A percentile compares a stretch with the other conserved stretches of the same genome.
Evolutionary conservation across 345 rosid genomes (phyloP).

Genomic region (Brassica rapa): DNA sequence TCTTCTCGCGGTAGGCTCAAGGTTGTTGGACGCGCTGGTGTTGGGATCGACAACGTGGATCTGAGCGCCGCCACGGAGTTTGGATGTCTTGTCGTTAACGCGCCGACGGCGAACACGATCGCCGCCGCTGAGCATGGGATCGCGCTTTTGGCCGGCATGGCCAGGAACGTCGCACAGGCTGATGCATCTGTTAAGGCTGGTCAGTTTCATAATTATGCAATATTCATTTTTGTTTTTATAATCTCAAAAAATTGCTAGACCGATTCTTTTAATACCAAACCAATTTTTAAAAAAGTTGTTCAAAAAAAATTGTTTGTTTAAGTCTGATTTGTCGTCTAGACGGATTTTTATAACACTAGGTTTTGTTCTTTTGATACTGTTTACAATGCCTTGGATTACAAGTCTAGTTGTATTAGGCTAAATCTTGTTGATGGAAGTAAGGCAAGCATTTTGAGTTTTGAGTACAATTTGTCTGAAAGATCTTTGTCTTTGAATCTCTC

Average conservation of each 20-base stretch:
- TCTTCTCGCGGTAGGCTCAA: slow-evolving; percentile 67
- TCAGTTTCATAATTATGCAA: slow-evolving; percentile 30
- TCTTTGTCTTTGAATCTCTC: not conserved
- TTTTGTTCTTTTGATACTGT: not conserved
- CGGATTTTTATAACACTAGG: not conserved
- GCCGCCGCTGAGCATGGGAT: slow-evolving; percentile 92
- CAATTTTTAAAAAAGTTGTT: no score
- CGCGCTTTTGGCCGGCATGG: slow-evolving; percentile 80
- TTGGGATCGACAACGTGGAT: slow-evolving; percentile 88
- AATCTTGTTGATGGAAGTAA: not conserved
- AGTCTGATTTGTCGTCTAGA: not conserved
- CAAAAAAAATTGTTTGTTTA: not conserved
- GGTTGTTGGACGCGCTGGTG: slow-evolving; percentile 92
- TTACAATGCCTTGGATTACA: not conserved
- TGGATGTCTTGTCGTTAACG: slow-evolving; percentile 84
- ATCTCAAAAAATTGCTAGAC: no score
- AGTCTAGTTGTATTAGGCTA: not conserved
- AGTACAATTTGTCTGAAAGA: not conserved
- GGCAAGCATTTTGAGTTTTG: not conserved
- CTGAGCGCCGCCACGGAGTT: slow-evolving; percentile 82
- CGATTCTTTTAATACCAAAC: not conserved
- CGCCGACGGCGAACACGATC: slow-evolving; percentile 83
- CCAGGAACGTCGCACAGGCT: slow-evolving; percentile 77
- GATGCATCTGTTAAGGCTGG: slow-evolving; percentile 85
- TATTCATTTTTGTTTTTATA: no score